These are phyloP conservation scores for Achaetomiella virescens DNA, from an alignment of 495 filamentous ascomycete species.

Conservation along the genomic window DNA sequence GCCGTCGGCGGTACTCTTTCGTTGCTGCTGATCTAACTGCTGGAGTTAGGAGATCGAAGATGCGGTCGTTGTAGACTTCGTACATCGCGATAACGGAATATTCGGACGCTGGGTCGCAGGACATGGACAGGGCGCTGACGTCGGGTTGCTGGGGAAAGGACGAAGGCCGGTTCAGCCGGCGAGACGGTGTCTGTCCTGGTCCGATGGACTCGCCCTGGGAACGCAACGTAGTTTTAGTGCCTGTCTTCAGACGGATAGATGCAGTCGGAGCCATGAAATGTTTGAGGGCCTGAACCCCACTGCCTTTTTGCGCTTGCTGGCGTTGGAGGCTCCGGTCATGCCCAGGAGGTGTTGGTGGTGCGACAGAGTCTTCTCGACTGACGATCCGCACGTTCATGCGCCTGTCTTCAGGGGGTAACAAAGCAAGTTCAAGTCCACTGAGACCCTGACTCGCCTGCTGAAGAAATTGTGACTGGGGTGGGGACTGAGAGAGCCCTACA, in stretches of 20 bases:
- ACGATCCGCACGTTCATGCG: slow-evolving; percentile 38
- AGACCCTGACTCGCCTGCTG: not conserved
- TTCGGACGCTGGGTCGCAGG: slow-evolving; percentile 65
- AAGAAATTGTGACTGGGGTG: slow-evolving; percentile 19
- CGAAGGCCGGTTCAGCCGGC: slow-evolving; percentile 55
- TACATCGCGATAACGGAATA: slow-evolving; percentile 95
- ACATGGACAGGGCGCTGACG: slow-evolving; percentile 60
- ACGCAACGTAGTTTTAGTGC: slow-evolving; percentile 31
- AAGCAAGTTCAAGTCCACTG: not conserved
- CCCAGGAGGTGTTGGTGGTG: slow-evolving; percentile 16
- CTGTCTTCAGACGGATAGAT: slow-evolving; percentile 31
- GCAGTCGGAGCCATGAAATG: slow-evolving; percentile 41
- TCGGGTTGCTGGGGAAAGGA: slow-evolving; percentile 66
- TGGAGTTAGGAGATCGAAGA: slow-evolving; percentile 81
- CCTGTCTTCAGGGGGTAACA: slow-evolving; percentile 9
- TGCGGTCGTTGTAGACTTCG: slow-evolving; percentile 97
- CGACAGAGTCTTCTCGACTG: slow-evolving; percentile 27
- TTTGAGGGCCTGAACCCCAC: slow-evolving; percentile 16
- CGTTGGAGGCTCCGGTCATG: not conserved
- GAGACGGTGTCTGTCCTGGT: slow-evolving; percentile 47
- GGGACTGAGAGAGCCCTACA: slow-evolving; percentile 50
- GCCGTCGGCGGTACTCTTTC: slow-evolving; percentile 66
- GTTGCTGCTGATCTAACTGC: slow-evolving; percentile 40
- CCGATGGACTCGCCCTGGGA: slow-evolving; percentile 38
- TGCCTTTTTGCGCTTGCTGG: not conserved